Evolutionary conservation across 2,329 filamentous ascomycete genomes (phyloP), one percentile per base, ranked within the genome.

Genomic region (Shiraia bambusicola): DNA sequence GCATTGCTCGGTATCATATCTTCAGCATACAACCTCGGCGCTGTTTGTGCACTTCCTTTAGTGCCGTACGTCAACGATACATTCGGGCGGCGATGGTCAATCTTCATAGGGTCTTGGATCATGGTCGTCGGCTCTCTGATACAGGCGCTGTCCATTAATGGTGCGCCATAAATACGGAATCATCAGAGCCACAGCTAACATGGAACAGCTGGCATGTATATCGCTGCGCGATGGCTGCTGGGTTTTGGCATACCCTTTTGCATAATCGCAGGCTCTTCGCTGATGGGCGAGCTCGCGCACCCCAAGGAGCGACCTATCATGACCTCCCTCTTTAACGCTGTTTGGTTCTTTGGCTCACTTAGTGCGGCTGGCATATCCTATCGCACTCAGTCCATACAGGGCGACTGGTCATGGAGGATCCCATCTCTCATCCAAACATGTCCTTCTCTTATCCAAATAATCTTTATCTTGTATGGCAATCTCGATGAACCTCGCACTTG

Each of bases 211-310:
- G 49, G 45, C 13, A 64, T 82, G 76, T 83, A 80, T 50, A 71
- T 81, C 44, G 75, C 70, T n/a, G 81, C 80, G 27, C 74, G 81
- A 28, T 80, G 81, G 50, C 65, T 83, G 30, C 72, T 84, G 5
- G 84, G 84, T 35, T 86, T 87, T 52, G 83, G 83, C 17, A 83
- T 83, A 66, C 79, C 78, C 36, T 70, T 84, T 45, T 73, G 80
- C 0, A 82, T 84, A 54, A 80, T 83, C 71, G 75, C 77, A 7
- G 82, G 81, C 11, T 82, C 82, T 1, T 72, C 84, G 34, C 72
- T 85, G 10, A 74, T 85, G 16, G 80, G 79, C 5, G 83, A 86
- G 68, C 78, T 86, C 46, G 80, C 77, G 59, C 82, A 86, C 56
- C 82, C 82, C 8, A 82, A 85, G 58, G 82, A 86, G 63, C 80